Evolutionary conservation across 2,329 filamentous ascomycete species (phyloP).

Genomic region (Colletotrichum echinochloae): DNA sequence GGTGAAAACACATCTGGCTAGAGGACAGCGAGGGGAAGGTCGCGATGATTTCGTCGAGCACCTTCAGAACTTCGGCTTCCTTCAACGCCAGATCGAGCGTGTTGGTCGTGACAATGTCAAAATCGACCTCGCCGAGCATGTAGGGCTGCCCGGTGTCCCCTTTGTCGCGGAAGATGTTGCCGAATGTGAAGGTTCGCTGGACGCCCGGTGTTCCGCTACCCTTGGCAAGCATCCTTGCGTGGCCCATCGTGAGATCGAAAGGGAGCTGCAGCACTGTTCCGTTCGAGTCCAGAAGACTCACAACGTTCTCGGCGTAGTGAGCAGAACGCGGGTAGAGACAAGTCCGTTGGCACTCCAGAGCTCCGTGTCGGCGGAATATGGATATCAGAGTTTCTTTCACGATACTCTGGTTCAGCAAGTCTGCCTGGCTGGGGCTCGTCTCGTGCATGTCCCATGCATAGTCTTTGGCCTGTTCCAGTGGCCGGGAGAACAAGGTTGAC

Average conservation of each 20-base stretch:
- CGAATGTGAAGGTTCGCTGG: constrained; percentile 87
- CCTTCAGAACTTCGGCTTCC: constrained; percentile 94
- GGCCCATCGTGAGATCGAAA: constrained; percentile 89
- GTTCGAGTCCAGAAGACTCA: constrained; percentile 83
- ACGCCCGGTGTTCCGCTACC: constrained; percentile 70
- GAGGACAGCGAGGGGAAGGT: constrained; percentile 81
- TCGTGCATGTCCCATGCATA: constrained; percentile 80
- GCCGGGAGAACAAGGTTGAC: constrained; percentile 82
- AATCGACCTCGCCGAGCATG: constrained; percentile 90
- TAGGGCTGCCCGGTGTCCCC: constrained; percentile 83
- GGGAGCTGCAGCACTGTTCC: constrained; percentile 95
- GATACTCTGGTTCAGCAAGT: constrained; percentile 77
- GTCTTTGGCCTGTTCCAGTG: constrained; percentile 83
- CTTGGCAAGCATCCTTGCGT: constrained; percentile 86
- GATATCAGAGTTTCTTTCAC: constrained; percentile 80
- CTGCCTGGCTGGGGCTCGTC: constrained; percentile 63
- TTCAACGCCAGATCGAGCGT: constrained; percentile 86
- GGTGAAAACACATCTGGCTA: constrained; percentile 84
- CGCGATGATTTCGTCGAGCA: constrained; percentile 89
- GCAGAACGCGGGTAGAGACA: constrained; percentile 84
- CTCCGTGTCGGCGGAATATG: constrained; percentile 91
- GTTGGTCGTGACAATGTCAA: constrained; percentile 91
- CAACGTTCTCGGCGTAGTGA: constrained; percentile 80
- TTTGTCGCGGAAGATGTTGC: constrained; percentile 85
- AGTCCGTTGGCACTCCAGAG: constrained; percentile 81